Conservation (phyloP, 208 protist species). For the Leishmania arabica region DNA sequence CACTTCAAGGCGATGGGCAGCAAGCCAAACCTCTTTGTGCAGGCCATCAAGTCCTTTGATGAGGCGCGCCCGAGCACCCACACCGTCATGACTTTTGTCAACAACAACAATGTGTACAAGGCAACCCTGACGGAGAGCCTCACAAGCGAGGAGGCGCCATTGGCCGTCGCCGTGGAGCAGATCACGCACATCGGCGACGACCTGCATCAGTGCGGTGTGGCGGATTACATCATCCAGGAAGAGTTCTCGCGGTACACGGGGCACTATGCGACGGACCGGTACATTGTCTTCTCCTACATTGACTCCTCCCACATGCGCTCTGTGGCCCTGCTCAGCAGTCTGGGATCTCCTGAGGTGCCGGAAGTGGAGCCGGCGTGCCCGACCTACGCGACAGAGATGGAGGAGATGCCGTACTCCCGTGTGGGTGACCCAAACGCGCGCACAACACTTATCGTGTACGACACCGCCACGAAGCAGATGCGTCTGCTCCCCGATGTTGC, state of each 20-base stretch:
- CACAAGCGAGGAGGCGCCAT: conserved; percentile 16
- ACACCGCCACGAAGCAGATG: conserved; percentile 30
- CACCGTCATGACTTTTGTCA: conserved; percentile 65
- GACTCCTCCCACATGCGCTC: conserved; percentile 71
- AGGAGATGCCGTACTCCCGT: conserved; percentile 79
- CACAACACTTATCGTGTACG: conserved; percentile 64
- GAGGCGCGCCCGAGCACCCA: conserved; percentile 10
- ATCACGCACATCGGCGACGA: conserved; percentile 73
- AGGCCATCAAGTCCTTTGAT: conserved; percentile 32
- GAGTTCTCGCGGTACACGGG: conserved; percentile 91
- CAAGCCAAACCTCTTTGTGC: conserved; percentile 64
- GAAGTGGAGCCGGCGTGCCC: conserved; percentile 6
- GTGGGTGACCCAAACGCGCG: conserved; percentile 79
- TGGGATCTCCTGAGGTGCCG: conserved; percentile 25
- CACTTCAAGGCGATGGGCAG: conserved; percentile 37
- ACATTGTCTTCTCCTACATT: conserved; percentile 78
- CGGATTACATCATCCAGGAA: conserved; percentile 93
- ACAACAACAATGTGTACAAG: conserved; percentile 75
- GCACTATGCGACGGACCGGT: conserved; percentile 75
- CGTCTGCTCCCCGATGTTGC: conserved; percentile 53
- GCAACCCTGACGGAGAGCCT: conserved; percentile 48
- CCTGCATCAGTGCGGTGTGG: conserved; percentile 70
- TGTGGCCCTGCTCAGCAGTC: conserved; percentile 54
- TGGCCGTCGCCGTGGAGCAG: conserved; percentile 46
- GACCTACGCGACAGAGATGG: conserved; percentile 31